Base-by-base conservation (phyloP, 129 eudicot species). In the Mikania micrantha region DNA sequence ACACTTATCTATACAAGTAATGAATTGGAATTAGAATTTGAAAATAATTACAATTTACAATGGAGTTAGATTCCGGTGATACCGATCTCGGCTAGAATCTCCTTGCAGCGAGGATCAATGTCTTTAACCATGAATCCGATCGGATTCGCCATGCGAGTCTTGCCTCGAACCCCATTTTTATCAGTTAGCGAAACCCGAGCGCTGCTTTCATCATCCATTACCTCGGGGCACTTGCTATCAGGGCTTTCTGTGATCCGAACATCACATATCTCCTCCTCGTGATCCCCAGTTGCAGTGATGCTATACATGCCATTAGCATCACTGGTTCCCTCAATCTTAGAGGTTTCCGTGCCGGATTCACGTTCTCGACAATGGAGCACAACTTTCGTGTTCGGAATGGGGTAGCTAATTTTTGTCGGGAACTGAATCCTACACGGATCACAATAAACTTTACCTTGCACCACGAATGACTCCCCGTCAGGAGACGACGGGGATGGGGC, bases 231-330 rank as follows among this genome's bases (percentile, higher is more conserved):
- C 20, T 69, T 76, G 0, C 20, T 50, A n/a, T 58, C 66, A 0
- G 86, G 84, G 58, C 93, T 86, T 20, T 42, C 71, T n/a, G 76
- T 69, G 3, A 76, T 73, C 11, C 34, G 12, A 8, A 86, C 88
- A n/a, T 86, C 84, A 48, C 93, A 86, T 0, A 75, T 80, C 45
- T 86, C 88, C 24, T 80, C 70, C 70, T 78, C 88, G n/a, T 83
- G 93, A 12, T 86, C 86, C 2, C 93, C 93, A 5, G 12, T 22
- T 1, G 78, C 86, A 1, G 41, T 68, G 32, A 34, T 41, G 50
- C 47, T 83, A 73, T 39, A 63, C 49, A 9, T 40, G 15, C 93
- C 93, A 2, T 60, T 52, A 3, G 45, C 16, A 19, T 66, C 78
- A 9, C 72, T 71, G 0, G 3, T 11, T 11, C 64, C 80, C 12